Evolutionary conservation across 305 asterid species (phyloP), one percentile per base, ranked within the genome.

Genomic region (Fraxinus dipetala): DNA sequence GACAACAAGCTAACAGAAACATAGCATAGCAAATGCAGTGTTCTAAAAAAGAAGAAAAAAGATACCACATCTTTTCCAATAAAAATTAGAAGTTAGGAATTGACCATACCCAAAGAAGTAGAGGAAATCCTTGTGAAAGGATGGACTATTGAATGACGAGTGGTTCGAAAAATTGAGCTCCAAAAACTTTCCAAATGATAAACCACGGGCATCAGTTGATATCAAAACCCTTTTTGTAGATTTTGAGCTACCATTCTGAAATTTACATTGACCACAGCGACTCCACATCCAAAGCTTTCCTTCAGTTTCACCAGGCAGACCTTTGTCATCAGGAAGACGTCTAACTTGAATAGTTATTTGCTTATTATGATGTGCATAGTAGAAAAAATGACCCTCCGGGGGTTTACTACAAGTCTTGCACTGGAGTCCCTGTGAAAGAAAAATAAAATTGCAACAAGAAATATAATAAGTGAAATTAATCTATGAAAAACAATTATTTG

Each of bases 271-370:
- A 77, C 97, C 94, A 86, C 99, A 96, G 10, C 97, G 95, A 85
- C 99, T 96, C 99, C 99, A 96, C 99, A 96, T 96, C 99, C 99
- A 96, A 84, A 96, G 95, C 92, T 91, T 93, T 85, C 98, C 93
- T 80, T 93, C 98, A 72, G 87, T 82, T 89, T 89, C 97, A 72
- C 99, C 98, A 32, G 98, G 92, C 77, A 96, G 87, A 77, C 85
- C 56, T 85, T 87, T 90, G 31, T 80, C 87, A 36, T 79, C 79
- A 45, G 95, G 95, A 51, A 94, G 96, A 70, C 82, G 93, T 82
- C 89, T 90, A 83, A 93, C 95, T 92, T 88, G 97, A 83, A 96
- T 92, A 0, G 91, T 92, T 79, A 96, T 95, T 89, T 91, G 97
- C 93, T 94, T 93, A 79, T 91, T 91, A 69, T 94, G 95, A 87